These are phyloP conservation scores for Hypoxylon sp. DNA, from an alignment of 2,329 filamentous ascomycete species.

Conservation along the genomic window DNA sequence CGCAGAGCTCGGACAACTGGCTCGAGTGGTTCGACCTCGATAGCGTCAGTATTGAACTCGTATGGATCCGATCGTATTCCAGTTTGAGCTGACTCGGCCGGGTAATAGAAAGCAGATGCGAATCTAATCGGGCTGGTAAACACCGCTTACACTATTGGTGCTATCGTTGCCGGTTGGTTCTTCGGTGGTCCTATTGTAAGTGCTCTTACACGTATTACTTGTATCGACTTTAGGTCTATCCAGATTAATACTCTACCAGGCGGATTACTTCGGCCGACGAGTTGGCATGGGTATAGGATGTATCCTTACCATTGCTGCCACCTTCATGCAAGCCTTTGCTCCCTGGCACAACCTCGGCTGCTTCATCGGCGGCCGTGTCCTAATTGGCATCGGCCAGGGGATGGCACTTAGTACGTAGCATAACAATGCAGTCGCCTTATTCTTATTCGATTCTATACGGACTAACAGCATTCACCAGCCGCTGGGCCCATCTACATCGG, in stretches of 20 bases:
- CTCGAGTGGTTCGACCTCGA: constrained; percentile 66
- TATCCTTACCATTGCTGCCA: constrained; percentile 70
- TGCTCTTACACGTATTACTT: not conserved
- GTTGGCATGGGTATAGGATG: constrained; percentile 72
- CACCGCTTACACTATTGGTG: constrained; percentile 74
- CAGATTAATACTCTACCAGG: constrained; percentile 33
- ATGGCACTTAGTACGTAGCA: constrained; percentile 62
- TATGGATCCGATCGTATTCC: not conserved
- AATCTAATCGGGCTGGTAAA: constrained; percentile 64
- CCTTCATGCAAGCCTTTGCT: constrained; percentile 72
- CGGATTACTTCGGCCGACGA: constrained; percentile 69
- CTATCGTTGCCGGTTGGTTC: constrained; percentile 75
- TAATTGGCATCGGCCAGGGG: constrained; percentile 75
- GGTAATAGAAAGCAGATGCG: constrained; percentile 49
- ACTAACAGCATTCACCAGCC: constrained; percentile 50
- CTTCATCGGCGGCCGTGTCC: constrained; percentile 73
- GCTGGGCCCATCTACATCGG: constrained; percentile 76
- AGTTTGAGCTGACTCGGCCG: constrained; percentile 1
- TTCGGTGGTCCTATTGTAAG: constrained; percentile 66
- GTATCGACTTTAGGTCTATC: not conserved
- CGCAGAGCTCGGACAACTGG: constrained; percentile 74
- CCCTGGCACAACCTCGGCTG: constrained; percentile 67
- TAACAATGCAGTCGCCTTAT: not conserved
- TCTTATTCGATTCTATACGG: constrained; percentile 44
- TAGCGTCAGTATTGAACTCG: constrained; percentile 38